A percentile compares a stretch with the other conserved stretches of the same genome.
phyloP scores from a whole-genome alignment of 2,329 filamentous ascomycete species.

The Xenosphaeropsis pyriputrescens region DNA sequence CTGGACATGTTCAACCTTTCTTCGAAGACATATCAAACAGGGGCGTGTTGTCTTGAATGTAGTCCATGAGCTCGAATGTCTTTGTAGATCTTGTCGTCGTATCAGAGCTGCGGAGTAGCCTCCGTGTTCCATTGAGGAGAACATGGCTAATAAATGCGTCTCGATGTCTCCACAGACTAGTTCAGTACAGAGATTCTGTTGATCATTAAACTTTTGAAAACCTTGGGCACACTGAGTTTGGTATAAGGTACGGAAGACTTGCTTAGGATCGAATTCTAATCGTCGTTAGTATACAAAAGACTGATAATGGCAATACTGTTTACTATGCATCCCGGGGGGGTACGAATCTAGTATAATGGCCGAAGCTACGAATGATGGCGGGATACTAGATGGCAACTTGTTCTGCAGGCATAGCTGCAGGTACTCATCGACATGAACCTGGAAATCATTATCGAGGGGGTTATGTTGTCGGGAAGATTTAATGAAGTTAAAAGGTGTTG shows the following conservation, averaged over 20 bases:
- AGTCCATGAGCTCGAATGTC: conserved; percentile 4
- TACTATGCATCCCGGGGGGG: conserved; percentile 10
- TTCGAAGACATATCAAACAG: conserved; percentile 5
- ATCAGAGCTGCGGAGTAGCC: conserved; percentile 3
- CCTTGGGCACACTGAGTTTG: conserved; percentile 3
- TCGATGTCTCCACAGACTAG: conserved; percentile 5
- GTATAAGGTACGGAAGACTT: conserved; percentile 8
- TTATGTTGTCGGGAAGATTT: conserved; percentile 3
- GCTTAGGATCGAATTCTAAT: conserved; percentile 5
- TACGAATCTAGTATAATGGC: conserved; percentile 10
- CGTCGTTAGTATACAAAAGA: conserved; percentile 1
- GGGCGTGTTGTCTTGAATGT: conserved; percentile 3
- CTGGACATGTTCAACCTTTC: conserved; percentile 9
- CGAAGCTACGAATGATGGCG: conserved; percentile 8
- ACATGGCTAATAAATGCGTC: conserved; percentile 5
- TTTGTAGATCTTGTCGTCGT: conserved; percentile 3
- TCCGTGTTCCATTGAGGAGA: conserved; percentile 5
- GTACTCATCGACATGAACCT: conserved; percentile 5
- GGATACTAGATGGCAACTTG: conserved; percentile 4
- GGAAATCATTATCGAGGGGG: conserved; percentile 4
- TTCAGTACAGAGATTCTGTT: conserved; percentile 4
- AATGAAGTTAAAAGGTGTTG: conserved; percentile 8
- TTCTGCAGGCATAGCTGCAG: conserved; percentile 3
- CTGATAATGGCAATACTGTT: conserved; percentile 1
- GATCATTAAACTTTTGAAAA: conserved; percentile 3